Percentiles rank a stretch among this genome's conserved stretches.
Conservation (phyloP, 352 stramenopile species). For the Phytophthora syringae region DNA sequence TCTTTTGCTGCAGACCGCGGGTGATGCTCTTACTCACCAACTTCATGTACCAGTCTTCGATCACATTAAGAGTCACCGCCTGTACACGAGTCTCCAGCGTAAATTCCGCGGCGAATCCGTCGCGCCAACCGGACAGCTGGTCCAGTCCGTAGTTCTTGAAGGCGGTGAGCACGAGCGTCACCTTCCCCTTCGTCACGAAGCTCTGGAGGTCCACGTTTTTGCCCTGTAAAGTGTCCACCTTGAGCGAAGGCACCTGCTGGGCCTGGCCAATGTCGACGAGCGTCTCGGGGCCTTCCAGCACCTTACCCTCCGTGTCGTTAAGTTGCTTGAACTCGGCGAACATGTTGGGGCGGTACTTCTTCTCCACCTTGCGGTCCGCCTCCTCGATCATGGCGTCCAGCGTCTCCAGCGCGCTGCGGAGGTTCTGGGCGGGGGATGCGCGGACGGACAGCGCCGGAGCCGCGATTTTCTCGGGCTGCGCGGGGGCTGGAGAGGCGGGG, state of each 20-base stretch:
- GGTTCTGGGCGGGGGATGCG: conserved; percentile 70
- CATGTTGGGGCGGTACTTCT: conserved; percentile 89
- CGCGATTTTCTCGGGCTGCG: conserved; percentile 37
- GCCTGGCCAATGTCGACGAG: conserved; percentile 71
- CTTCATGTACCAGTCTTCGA: conserved; percentile 92
- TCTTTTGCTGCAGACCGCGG: conserved; percentile 62
- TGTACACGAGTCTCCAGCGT: conserved; percentile 45
- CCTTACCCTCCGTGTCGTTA: conserved; percentile 88
- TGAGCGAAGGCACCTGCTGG: conserved; percentile 56
- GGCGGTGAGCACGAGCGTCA: conserved; percentile 79
- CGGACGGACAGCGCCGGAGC: conserved; percentile 15
- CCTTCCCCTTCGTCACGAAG: conserved; percentile 54
- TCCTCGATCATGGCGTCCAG: conserved; percentile 87
- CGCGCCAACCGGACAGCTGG: conserved; percentile 80
- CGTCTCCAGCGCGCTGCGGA: conserved; percentile 75
- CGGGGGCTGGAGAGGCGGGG: background rate
- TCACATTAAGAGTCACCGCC: conserved; percentile 80
- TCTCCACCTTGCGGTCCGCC: conserved; percentile 83
- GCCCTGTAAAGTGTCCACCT: conserved; percentile 56
- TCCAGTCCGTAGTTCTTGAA: conserved; percentile 90
- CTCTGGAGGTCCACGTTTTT: conserved; percentile 59
- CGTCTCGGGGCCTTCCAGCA: conserved; percentile 54
- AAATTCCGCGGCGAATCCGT: conserved; percentile 66
- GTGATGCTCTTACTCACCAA: conserved; percentile 75
- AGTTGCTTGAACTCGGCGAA: conserved; percentile 91